Conservation (phyloP, 164 flowering plant species). For the Paratinospora sagittata region DNA sequence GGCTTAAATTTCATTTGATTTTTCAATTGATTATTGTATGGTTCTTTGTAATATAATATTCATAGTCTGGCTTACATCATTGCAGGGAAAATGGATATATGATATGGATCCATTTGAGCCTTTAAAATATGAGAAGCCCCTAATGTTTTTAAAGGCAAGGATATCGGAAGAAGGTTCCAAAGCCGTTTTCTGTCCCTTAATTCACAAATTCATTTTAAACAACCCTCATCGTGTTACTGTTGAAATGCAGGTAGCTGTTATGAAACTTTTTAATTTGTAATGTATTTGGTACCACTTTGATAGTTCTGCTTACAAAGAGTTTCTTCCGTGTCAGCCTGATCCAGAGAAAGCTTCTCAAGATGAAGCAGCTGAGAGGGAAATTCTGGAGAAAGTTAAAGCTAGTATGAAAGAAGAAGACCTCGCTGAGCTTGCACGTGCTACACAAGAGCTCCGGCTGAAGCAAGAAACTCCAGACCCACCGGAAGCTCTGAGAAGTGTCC, state of each 20-base stretch:
- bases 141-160: slow-evolving; percentile 64
- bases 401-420: slow-evolving; percentile 95
- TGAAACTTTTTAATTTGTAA: not conserved
- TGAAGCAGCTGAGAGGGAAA: slow-evolving; percentile 76
- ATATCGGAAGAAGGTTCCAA: slow-evolving; percentile 82
- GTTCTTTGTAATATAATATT: not conserved
- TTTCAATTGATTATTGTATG: not conserved
- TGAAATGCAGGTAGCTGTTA: slow-evolving; percentile 81
- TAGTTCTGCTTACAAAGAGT: not conserved
- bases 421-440: slow-evolving; percentile 89
- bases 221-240: slow-evolving; percentile 84
- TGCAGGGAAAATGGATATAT: slow-evolving; percentile 95
- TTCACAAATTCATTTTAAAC: slow-evolving; percentile 77
- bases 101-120: slow-evolving; percentile 97
- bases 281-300: not conserved
- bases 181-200: slow-evolving; percentile 89
- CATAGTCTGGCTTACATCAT: slow-evolving; percentile 11
- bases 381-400: slow-evolving; percentile 62
- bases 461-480: slow-evolving; percentile 99
- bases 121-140: slow-evolving; percentile 83
- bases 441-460: slow-evolving; percentile 75
- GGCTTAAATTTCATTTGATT: not conserved
- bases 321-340: slow-evolving; percentile 67
- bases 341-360: slow-evolving; percentile 85
- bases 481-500: slow-evolving; percentile 81